phyloP scores from a whole-genome alignment of 495 filamentous ascomycete species.

The Clavariopsis aquatica region DNA sequence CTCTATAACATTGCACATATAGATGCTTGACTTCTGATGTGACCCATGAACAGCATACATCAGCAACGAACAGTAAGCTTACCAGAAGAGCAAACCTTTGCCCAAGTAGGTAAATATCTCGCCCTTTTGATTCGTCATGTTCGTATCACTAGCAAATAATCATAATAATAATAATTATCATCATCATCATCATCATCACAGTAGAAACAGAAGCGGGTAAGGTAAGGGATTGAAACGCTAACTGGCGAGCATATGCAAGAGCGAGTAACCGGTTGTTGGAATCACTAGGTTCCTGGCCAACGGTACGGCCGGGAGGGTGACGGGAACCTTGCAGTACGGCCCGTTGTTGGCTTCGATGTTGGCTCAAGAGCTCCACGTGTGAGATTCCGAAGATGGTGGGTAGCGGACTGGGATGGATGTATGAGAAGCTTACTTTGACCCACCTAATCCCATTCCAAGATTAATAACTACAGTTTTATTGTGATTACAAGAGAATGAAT shows the following conservation, averaged over 20 bases:
- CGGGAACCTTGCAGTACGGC: neutral
- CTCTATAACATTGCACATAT: neutral
- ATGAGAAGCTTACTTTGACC: neutral
- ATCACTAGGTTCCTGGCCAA: slow-evolving; percentile 3
- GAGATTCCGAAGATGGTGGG: neutral
- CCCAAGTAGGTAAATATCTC: neutral
- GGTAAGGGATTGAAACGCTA: no score
- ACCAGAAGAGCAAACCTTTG: neutral
- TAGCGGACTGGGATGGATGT: neutral
- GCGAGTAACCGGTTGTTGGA: no score
- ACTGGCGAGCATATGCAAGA: no score
- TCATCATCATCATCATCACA: no score
- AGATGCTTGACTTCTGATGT: neutral
- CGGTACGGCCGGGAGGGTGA: neutral
- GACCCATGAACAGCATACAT: neutral
- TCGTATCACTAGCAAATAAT: no score
- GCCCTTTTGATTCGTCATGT: no score
- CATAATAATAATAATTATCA: no score
- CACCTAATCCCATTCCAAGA: neutral
- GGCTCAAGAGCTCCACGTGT: neutral
- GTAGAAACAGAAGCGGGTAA: no score
- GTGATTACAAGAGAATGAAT: no score
- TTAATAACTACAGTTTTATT: no score
- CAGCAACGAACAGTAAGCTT: neutral
- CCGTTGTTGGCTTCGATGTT: neutral